Evolutionary conservation across 2,329 filamentous ascomycete species (phyloP).

Genomic region (Paraphoma chrysanthemicola): DNA sequence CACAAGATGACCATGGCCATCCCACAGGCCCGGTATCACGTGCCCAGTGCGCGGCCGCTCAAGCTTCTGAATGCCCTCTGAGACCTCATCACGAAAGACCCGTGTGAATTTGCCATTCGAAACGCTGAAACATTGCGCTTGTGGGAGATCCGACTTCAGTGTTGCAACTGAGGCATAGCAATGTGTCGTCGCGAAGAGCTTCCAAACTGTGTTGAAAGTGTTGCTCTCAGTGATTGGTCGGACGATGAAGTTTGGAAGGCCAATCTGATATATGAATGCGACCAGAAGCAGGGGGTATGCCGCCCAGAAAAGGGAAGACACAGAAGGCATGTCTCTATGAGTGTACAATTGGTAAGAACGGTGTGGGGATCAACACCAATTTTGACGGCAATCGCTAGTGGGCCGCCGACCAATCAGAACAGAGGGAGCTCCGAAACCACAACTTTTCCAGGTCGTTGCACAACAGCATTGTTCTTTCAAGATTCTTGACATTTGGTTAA

Average conservation of each 20-base stretch:
- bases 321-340: constrained; percentile 22
- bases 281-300: constrained; percentile 35
- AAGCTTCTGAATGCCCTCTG: constrained; percentile 29
- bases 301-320: constrained; percentile 26
- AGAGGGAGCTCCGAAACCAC: background rate
- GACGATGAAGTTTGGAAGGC: constrained; percentile 22
- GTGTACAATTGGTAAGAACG: background rate
- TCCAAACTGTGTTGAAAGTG: constrained; percentile 27
- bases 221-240: constrained; percentile 21
- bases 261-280: constrained; percentile 38
- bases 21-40: constrained; percentile 73
- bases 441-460: background rate
- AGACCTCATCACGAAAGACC: constrained; percentile 51
- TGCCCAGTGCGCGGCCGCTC: constrained; percentile 54
- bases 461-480: too few relatives aligned
- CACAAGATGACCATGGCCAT: constrained; percentile 72
- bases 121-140: constrained; percentile 63
- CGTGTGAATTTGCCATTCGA: constrained; percentile 58
- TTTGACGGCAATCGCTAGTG: background rate
- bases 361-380: background rate
- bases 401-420: background rate
- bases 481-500: too few relatives aligned
- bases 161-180: constrained; percentile 58
- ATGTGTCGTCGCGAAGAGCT: constrained; percentile 39
- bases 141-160: constrained; percentile 46